These are phyloP conservation scores for Lycium ferocissimum DNA, from an alignment of 257 asterid species.

Conservation along the genomic window DNA sequence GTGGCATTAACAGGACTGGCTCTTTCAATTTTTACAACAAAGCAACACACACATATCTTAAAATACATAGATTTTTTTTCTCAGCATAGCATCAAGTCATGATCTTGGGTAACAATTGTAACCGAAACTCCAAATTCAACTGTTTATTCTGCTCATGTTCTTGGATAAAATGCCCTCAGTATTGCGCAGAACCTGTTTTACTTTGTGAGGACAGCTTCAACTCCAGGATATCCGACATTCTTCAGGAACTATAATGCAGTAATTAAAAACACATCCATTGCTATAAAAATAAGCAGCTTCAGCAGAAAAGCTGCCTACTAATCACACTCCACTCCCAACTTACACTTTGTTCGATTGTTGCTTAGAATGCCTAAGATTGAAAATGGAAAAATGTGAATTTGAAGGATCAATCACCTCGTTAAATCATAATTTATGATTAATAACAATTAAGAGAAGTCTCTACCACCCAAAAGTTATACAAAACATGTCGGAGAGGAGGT, in stretches of 20 bases:
- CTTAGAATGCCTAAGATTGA: neutral
- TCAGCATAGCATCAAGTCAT: slow-evolving; percentile 18
- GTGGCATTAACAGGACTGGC: neutral
- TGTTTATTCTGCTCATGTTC: neutral
- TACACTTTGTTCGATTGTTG: neutral
- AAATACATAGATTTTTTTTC: neutral
- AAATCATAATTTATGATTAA: neutral
- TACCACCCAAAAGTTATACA: neutral
- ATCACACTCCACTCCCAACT: slow-evolving; percentile 6
- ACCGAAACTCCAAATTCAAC: slow-evolving; percentile 6
- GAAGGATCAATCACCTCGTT: neutral
- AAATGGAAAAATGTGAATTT: neutral
- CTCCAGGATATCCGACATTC: neutral
- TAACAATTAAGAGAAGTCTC: slow-evolving; percentile 8
- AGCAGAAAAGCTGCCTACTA: neutral
- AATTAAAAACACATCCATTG: neutral
- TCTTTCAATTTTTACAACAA: neutral
- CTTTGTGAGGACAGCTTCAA: neutral
- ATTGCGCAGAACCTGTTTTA: neutral
- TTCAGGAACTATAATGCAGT: slow-evolving; percentile 9
- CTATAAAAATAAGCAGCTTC: neutral
- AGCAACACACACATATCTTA: neutral
- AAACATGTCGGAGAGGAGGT: neutral
- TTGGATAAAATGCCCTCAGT: neutral
- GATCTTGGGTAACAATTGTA: neutral